Base-by-base conservation (phyloP, 371 early-diverging fungal genomes). In the Actinomortierella wolfii region DNA sequence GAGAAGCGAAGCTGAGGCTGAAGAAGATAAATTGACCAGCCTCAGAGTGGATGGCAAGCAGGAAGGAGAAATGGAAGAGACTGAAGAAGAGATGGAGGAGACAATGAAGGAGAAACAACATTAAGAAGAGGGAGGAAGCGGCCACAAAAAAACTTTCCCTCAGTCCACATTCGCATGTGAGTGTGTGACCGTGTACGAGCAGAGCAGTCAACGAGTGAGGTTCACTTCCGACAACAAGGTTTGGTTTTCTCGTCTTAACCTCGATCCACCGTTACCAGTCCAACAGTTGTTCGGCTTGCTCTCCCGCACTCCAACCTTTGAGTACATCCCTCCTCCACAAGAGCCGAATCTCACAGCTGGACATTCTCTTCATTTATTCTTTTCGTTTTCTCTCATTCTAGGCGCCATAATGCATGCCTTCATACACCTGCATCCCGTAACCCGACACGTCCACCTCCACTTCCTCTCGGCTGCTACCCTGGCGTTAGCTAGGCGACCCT, bases 401-500 rank as follows among this genome's bases (percentile, higher is more conserved):
- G 11, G 8, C 41, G 41, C 41, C 41, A 8, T 41, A 41, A 15
- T 41, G 15, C 41, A 15, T 20, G 44, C 20, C 5, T 44, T 44
- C 44, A 4, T n/a, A n/a, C n/a, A 20, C 20, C n/a, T n/a, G n/a
- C n/a, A n/a, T n/a, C n/a, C n/a, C n/a, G n/a, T n/a, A n/a, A n/a
- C n/a, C n/a, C n/a, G n/a, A n/a, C n/a, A n/a, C n/a, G n/a, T n/a
- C n/a, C n/a, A n/a, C n/a, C n/a, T n/a, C n/a, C n/a, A n/a, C n/a
- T n/a, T n/a, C n/a, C n/a, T n/a, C 61, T 61, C 61, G 59, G 59
- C 58, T 65, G 65, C 57, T 55, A 54, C 25, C 23, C 14, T 26
- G n/a, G 40, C 42, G 3, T 53, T 40, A 23, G 55, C n/a, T 49
- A 34, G 24, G 20, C 8, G 23, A 17, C 45, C n/a, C 24, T 46